Conservation (phyloP, 2,329 filamentous ascomycete species). For the Sporothrix brasiliensis region DNA sequence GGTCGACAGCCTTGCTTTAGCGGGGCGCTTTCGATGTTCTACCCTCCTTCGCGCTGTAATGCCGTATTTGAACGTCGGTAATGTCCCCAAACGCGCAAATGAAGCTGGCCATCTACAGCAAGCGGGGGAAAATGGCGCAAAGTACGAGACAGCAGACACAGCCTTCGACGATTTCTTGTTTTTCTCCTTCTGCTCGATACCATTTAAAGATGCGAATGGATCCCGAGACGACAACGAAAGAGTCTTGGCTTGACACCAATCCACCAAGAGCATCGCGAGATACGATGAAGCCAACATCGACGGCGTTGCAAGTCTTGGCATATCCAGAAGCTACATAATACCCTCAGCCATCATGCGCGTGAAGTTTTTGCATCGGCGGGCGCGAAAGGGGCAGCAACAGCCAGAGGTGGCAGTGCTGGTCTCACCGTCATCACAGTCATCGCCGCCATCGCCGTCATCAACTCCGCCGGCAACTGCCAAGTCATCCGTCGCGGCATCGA, state of each 20-base stretch:
- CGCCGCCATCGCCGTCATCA: neutral
- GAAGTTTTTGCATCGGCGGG: slow-evolving; percentile 5
- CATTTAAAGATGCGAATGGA: slow-evolving; percentile 8
- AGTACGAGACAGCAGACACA: neutral
- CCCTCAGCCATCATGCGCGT: neutral
- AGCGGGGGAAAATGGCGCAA: slow-evolving; percentile 12
- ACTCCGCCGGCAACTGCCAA: neutral
- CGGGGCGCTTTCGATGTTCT: neutral
- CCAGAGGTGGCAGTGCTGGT: neutral
- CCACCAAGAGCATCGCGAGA: neutral
- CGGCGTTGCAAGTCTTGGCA: neutral
- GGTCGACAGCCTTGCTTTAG: slow-evolving; percentile 18
- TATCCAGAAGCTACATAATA: neutral
- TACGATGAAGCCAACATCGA: neutral
- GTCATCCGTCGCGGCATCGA: too few relatives aligned
- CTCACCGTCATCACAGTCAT: neutral
- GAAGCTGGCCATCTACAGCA: neutral
- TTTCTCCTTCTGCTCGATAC: neutral
- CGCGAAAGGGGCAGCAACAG: neutral
- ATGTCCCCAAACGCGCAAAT: neutral
- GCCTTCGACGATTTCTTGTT: too few relatives aligned
- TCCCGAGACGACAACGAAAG: neutral
- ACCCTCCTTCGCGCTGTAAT: slow-evolving; percentile 20
- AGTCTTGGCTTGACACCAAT: too few relatives aligned
- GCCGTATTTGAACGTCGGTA: slow-evolving; percentile 15